phyloP scores from a whole-genome alignment of 352 stramenopile genomes.

The Globisporangium abappressorium region DNA sequence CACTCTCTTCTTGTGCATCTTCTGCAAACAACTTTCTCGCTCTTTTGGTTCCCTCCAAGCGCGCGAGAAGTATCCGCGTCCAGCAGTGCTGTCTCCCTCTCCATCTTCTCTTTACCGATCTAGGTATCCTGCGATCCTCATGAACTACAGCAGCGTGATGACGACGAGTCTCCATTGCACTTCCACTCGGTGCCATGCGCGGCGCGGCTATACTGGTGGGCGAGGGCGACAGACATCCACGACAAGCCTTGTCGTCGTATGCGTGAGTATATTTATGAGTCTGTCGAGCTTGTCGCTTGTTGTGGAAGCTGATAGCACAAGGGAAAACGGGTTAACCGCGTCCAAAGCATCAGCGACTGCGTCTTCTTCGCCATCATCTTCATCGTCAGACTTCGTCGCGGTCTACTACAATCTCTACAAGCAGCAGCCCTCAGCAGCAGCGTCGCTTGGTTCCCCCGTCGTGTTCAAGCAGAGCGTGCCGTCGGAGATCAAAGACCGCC shows the following conservation, averaged over 20 bases:
- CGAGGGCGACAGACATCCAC: background rate
- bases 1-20: background rate
- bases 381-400: conserved; percentile 11
- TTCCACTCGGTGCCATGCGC: background rate
- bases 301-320: background rate
- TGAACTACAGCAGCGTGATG: background rate
- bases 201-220: no score
- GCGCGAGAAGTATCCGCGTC: background rate
- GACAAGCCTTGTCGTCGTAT: background rate
- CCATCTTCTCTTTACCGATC: background rate
- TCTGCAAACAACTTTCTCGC: background rate
- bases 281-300: background rate
- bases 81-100: no score
- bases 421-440: background rate
- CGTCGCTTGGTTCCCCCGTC: background rate
- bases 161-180: background rate
- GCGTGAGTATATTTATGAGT: background rate
- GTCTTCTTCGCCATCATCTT: background rate
- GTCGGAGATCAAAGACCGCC: conserved; percentile 12
- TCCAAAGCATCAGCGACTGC: background rate
- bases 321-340: background rate
- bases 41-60: background rate
- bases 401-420: conserved; percentile 5
- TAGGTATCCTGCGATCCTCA: background rate
- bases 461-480: conserved; percentile 16